These are phyloP conservation scores for Bruguiera hainesii DNA, from an alignment of 441 rosid species.

Conservation along the genomic window DNA sequence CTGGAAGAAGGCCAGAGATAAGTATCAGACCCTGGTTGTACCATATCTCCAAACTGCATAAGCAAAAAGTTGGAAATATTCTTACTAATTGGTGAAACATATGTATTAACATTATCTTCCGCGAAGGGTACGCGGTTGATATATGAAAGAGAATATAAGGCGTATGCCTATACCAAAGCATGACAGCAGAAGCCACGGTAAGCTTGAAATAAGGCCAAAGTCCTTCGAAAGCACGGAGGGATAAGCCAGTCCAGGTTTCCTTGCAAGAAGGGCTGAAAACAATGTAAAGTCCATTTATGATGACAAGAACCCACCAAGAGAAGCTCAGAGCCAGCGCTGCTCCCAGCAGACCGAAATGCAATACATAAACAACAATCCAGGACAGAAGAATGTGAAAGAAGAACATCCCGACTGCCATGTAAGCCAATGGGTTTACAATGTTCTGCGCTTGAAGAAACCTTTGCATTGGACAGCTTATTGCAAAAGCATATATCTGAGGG, in stretches of 20 bases:
- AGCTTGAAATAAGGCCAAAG: slow-evolving; percentile 95
- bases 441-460: slow-evolving; percentile 95
- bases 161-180: slow-evolving; percentile 60
- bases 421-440: slow-evolving; percentile 87
- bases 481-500: slow-evolving; percentile 82
- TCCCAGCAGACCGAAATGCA: slow-evolving; percentile 62
- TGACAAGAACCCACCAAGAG: slow-evolving; percentile 84
- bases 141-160: too few species aligned
- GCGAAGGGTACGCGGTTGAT: too few species aligned
- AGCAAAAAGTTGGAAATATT: not conserved
- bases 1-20: slow-evolving; percentile 67
- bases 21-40: slow-evolving; percentile 88
- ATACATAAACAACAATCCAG: slow-evolving; percentile 55
- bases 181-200: slow-evolving; percentile 80
- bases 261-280: slow-evolving; percentile 66
- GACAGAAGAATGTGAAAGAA: slow-evolving; percentile 60
- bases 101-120: too few species aligned
- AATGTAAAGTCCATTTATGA: slow-evolving; percentile 52
- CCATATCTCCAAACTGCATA: slow-evolving; percentile 86
- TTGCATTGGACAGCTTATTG: slow-evolving; percentile 80
- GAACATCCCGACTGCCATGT: slow-evolving; percentile 71
- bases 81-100: not conserved
- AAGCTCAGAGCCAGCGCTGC: slow-evolving; percentile 73
- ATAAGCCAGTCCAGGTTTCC: slow-evolving; percentile 83
- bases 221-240: slow-evolving; percentile 53